phyloP scores from a whole-genome alignment of 257 asterid genomes.

The Lycium ferocissimum region DNA sequence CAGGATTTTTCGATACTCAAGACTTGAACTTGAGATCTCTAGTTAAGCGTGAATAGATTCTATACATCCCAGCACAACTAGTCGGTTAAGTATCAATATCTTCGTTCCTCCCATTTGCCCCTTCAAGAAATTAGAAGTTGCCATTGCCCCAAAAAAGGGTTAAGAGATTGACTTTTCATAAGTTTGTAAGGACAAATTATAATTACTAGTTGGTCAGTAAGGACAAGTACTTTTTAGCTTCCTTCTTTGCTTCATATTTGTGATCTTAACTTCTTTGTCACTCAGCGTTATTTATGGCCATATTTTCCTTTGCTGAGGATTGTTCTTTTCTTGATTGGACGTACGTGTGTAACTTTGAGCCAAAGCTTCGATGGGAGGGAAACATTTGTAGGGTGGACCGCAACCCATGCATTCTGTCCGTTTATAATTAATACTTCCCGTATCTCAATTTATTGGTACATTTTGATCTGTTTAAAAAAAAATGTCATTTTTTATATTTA shows the following conservation, averaged over 20 bases:
- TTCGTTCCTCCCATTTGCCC: slow-evolving; percentile 38
- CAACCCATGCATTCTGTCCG: neutral
- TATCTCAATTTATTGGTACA: too few relatives aligned
- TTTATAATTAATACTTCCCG: neutral
- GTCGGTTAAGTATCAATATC: neutral
- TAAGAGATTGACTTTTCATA: slow-evolving; percentile 53
- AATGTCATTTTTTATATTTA: too few relatives aligned
- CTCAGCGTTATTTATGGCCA: neutral
- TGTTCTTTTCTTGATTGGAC: slow-evolving; percentile 19
- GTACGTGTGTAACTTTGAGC: slow-evolving; percentile 30
- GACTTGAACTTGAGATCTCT: slow-evolving; percentile 22
- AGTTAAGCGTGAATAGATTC: neutral
- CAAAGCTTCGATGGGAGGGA: slow-evolving; percentile 1
- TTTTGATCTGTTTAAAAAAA: too few relatives aligned
- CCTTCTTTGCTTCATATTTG: slow-evolving; percentile 24
- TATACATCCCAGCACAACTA: neutral
- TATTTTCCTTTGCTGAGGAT: slow-evolving; percentile 13
- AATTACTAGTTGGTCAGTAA: neutral
- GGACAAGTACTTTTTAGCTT: slow-evolving; percentile 9
- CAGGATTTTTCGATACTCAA: neutral
- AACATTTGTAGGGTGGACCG: neutral
- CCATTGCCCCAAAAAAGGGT: neutral
- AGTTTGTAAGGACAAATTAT: slow-evolving; percentile 42
- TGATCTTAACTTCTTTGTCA: slow-evolving; percentile 27
- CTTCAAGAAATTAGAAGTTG: slow-evolving; percentile 51